Percentiles rank a stretch among this genome's conserved stretches.
phyloP scores from a whole-genome alignment of 768 basidiomycete genomes.

The Floccularia luteovirens region DNA sequence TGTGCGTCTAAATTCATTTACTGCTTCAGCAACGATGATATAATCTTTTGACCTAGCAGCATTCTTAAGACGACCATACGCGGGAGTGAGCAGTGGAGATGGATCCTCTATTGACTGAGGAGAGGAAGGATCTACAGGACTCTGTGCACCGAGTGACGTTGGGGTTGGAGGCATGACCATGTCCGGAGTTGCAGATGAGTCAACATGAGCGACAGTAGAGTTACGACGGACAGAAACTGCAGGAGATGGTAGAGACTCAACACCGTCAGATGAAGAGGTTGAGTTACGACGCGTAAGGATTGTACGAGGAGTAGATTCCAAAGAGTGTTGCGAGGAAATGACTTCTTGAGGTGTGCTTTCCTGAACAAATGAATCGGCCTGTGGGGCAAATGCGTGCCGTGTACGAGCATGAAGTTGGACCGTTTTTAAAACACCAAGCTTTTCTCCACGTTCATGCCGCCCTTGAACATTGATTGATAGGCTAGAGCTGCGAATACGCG shows the following conservation, averaged over 20 bases:
- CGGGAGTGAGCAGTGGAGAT: background rate
- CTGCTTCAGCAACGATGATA: constrained; percentile 22
- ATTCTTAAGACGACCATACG: constrained; percentile 8
- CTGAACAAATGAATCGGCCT: constrained; percentile 8
- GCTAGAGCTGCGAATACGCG: constrained; percentile 53
- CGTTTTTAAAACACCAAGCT: constrained; percentile 51
- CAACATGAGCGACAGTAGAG: constrained; percentile 2
- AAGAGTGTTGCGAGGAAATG: constrained; percentile 8
- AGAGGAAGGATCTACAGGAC: constrained; percentile 13
- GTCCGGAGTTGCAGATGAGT: background rate
- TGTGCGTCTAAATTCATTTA: constrained; percentile 22
- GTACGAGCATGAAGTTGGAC: constrained; percentile 59
- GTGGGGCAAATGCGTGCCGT: constrained; percentile 44
- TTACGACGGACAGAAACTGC: constrained; percentile 8
- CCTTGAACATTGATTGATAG: constrained; percentile 40
- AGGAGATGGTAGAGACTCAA: constrained; percentile 13
- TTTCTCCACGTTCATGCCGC: constrained; percentile 30
- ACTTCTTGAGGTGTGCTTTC: background rate
- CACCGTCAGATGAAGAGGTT: constrained; percentile 21
- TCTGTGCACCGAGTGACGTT: background rate
- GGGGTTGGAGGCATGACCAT: constrained; percentile 1
- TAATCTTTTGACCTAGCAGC: constrained; percentile 19
- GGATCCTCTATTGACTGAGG: constrained; percentile 14
- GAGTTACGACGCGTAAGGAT: constrained; percentile 41
- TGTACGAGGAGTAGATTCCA: constrained; percentile 16